Base-by-base conservation (phyloP, 352 stramenopile genomes). In the Phytophthora brassicae region DNA sequence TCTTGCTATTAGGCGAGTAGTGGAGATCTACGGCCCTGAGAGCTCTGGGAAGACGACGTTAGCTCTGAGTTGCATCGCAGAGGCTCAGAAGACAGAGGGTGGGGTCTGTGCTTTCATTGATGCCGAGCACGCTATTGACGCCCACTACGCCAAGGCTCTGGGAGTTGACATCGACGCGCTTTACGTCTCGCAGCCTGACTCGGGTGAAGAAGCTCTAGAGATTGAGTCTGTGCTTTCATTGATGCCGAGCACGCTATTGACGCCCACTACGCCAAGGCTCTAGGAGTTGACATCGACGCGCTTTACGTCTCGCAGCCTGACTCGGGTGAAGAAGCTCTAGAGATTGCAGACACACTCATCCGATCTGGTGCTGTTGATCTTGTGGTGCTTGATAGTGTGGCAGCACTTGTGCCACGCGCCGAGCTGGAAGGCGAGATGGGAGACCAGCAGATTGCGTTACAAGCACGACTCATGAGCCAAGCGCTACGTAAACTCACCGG, bases 11-110 rank as follows among this genome's bases (percentile, higher is more conserved):
- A 94, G 97, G 14, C 91, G 97, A 19, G 91, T 99, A 1, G 89
- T 99, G 22, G 97, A 99, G 80, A 99, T 99, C 69, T 99, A 99
- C 67, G 97, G 97, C 6, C 97, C 97, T 0, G 97, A 99, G 85
- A 98, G 88, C 58, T 98, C 88, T 3, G 97, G 97, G 51, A 99
- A 99, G 79, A 99, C 97, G 0, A 99, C 97, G 3, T 74, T 99
- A 19, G 96, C 97, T 0, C 76, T 99, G 38, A 98, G 98, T 65
- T 98, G 92, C 50, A 97, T 99, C 60, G 97, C 97, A 9, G 77
- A 99, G 62, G 84, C 84, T 28, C 97, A 99, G 71, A 98, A 98
- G 73, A 82, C 43, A 1, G 64, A 86, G 42, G 92, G 89, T 19
- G 96, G 96, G 9, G 97, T 91, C 2, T 98, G 94, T 28, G 96